Percentiles rank a stretch among this genome's conserved stretches.
Evolutionary conservation across 1,284 basidiomycete genomes (phyloP).

Genomic region (Ustilago loliicola): DNA sequence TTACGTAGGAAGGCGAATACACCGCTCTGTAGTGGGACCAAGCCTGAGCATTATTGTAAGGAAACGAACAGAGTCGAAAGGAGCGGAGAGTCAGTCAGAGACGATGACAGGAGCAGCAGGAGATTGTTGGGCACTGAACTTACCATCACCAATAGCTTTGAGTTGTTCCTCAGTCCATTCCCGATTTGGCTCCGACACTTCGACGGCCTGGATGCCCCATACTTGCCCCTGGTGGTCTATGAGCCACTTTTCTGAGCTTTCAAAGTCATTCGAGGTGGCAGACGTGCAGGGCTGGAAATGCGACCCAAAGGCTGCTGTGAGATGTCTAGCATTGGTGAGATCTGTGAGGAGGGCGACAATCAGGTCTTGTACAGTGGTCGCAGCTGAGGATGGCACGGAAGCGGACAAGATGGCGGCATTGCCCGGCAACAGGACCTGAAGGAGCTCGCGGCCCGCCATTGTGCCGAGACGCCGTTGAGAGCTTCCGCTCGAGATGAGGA

Average conservation of each 20-base stretch:
- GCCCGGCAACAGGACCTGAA: conserved; percentile 60
- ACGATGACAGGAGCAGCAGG: background rate
- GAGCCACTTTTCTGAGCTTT: conserved; percentile 53
- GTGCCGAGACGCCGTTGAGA: background rate
- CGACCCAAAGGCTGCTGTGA: conserved; percentile 52
- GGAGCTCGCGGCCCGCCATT: conserved; percentile 49
- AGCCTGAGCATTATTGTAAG: background rate
- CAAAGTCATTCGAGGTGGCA: conserved; percentile 45
- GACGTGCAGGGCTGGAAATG: conserved; percentile 50
- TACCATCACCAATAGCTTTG: conserved; percentile 43
- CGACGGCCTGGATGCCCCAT: conserved; percentile 56
- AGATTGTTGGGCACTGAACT: background rate
- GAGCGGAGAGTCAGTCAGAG: background rate
- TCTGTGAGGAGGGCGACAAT: conserved; percentile 55
- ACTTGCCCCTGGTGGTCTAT: conserved; percentile 50
- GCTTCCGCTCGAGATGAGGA: background rate
- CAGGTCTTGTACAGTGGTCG: conserved; percentile 43
- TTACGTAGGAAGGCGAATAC: conserved; percentile 74
- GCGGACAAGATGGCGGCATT: conserved; percentile 52
- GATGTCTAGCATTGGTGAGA: conserved; percentile 34
- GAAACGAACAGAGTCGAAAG: background rate
- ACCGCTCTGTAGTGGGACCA: conserved; percentile 34
- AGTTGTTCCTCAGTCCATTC: conserved; percentile 57
- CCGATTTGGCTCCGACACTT: conserved; percentile 46
- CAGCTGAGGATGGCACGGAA: conserved; percentile 37